These are phyloP conservation scores for Pythium rishiriense DNA, from an alignment of 352 stramenopile genomes.

Conservation along the genomic window DNA sequence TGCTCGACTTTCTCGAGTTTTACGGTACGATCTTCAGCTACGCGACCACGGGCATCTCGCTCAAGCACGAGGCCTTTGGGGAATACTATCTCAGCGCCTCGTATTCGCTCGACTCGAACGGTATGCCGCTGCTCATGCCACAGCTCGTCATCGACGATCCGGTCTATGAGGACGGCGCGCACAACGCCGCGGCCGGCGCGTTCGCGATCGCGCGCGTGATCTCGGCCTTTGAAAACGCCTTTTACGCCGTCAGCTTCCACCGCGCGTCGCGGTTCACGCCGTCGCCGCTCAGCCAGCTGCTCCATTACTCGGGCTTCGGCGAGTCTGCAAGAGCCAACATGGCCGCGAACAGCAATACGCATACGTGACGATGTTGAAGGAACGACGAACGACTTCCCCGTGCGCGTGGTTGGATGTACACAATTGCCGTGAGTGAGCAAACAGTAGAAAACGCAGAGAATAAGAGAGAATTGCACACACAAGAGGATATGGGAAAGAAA, in stretches of 20 bases:
- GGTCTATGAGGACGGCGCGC: slow-evolving; percentile 71
- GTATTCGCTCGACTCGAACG: slow-evolving; percentile 29
- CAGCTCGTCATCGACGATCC: slow-evolving; percentile 86
- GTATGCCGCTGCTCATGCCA: slow-evolving; percentile 52
- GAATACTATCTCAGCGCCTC: slow-evolving; percentile 57
- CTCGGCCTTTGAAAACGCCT: slow-evolving; percentile 78
- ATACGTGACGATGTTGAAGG: not conserved
- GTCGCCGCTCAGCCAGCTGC: slow-evolving; percentile 72
- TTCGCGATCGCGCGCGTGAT: slow-evolving; percentile 82
- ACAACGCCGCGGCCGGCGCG: slow-evolving; percentile 75
- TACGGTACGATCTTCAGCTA: slow-evolving; percentile 88
- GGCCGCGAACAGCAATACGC: not conserved
- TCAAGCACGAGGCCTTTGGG: slow-evolving; percentile 76
- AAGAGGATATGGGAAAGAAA: not conserved
- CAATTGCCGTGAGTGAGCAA: slow-evolving; percentile 5
- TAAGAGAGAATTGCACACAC: slow-evolving; percentile 4
- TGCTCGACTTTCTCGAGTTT: slow-evolving; percentile 90
- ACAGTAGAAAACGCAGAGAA: slow-evolving; percentile 1
- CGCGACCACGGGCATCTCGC: slow-evolving; percentile 74
- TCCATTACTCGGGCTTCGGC: slow-evolving; percentile 74
- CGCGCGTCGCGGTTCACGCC: slow-evolving; percentile 73
- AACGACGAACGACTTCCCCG: not conserved
- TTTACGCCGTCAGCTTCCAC: slow-evolving; percentile 78
- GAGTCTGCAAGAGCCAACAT: not conserved
- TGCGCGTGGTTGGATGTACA: slow-evolving; percentile 1